These are phyloP conservation scores for Pascua sp. DNA, from an alignment of 1,284 basidiomycete genomes.

Conservation along the genomic window DNA sequence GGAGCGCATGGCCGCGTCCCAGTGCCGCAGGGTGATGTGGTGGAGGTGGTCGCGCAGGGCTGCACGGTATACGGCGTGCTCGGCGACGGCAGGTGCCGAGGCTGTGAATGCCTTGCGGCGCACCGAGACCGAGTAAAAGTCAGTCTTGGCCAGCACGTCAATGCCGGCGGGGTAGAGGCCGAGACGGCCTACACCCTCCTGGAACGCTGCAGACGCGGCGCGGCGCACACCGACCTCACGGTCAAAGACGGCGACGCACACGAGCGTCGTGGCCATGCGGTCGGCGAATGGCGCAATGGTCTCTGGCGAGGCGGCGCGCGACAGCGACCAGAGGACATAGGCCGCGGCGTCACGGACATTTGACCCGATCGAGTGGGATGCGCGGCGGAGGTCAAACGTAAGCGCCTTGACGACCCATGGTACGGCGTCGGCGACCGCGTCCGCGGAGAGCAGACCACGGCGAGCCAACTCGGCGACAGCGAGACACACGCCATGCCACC, in stretches of 20 bases:
- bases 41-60: slow-evolving; percentile 72
- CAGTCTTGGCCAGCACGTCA: slow-evolving; percentile 82
- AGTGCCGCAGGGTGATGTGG: slow-evolving; percentile 74
- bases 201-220: slow-evolving; percentile 95
- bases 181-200: slow-evolving; percentile 92
- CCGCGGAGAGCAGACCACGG: slow-evolving; percentile 64
- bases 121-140: slow-evolving; percentile 90
- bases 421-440: slow-evolving; percentile 62
- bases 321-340: slow-evolving; percentile 92
- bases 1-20: slow-evolving; percentile 78
- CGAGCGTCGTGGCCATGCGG: slow-evolving; percentile 66
- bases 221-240: slow-evolving; percentile 92
- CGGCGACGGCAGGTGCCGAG: slow-evolving; percentile 79
- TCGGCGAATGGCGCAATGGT: slow-evolving; percentile 63
- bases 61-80: slow-evolving; percentile 65
- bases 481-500: slow-evolving; percentile 93
- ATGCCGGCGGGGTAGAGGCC: slow-evolving; percentile 89
- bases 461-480: slow-evolving; percentile 89
- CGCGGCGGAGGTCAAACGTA: slow-evolving; percentile 86
- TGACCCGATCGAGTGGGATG: slow-evolving; percentile 86
- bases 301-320: slow-evolving; percentile 65
- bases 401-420: slow-evolving; percentile 80
- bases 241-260: slow-evolving; percentile 79
- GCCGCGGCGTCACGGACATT: slow-evolving; percentile 92
- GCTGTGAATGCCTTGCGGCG: slow-evolving; percentile 75